These are phyloP conservation scores for Euptelea pleiosperma DNA, from an alignment of 164 flowering plant genomes.

Conservation along the genomic window DNA sequence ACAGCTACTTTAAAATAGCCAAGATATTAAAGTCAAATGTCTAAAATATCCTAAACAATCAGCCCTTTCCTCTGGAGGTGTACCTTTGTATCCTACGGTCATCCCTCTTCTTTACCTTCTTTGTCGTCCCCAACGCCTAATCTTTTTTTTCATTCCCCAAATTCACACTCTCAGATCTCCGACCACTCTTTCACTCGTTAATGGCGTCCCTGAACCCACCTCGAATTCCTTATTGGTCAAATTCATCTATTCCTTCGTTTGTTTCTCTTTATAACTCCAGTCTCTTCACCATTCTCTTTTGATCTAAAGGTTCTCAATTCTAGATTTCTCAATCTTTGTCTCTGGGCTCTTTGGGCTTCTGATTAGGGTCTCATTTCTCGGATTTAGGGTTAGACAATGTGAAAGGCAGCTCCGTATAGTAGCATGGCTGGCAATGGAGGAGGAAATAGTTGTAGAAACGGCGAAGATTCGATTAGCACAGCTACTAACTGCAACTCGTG, in stretches of 20 bases:
- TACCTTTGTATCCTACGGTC: constrained; percentile 11
- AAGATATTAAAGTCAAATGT: too few species aligned
- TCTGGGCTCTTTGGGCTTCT: not conserved
- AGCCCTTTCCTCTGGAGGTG: too few species aligned
- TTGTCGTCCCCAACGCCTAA: not conserved
- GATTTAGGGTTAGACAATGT: constrained; percentile 13
- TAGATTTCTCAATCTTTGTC: not conserved
- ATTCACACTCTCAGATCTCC: not conserved
- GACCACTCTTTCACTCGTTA: not conserved
- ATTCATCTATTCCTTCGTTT: not conserved
- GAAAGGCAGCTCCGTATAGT: constrained; percentile 6
- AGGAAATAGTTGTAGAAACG: constrained; percentile 14
- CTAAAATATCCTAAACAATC: too few species aligned
- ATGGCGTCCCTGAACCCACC: not conserved
- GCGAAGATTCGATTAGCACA: constrained; percentile 24
- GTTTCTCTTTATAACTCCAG: not conserved
- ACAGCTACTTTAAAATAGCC: too few species aligned
- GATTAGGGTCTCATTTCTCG: constrained; percentile 6
- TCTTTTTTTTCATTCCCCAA: not conserved
- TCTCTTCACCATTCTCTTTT: not conserved
- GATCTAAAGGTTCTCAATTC: not conserved
- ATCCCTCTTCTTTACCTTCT: not conserved
- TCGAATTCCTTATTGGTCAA: not conserved
- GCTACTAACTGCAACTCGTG: too few species aligned
- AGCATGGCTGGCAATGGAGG: constrained; percentile 31